Percentiles rank a stretch among this genome's conserved stretches.
phyloP scores from a whole-genome alignment of 768 basidiomycete species.

The Gloeostereum incarnatum region DNA sequence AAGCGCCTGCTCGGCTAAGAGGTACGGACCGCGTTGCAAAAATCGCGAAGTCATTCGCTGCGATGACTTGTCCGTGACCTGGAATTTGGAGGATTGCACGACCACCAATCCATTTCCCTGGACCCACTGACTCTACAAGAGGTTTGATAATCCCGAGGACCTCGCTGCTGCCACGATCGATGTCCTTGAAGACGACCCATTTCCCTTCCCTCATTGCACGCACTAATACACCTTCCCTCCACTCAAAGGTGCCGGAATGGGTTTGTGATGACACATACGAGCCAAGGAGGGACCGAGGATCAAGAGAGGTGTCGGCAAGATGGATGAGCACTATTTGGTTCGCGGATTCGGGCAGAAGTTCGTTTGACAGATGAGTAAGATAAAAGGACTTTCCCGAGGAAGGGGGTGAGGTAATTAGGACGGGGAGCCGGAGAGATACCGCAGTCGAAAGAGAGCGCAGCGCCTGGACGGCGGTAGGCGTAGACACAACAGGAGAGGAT shows the following conservation, averaged over 20 bases:
- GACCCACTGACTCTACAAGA: constrained; percentile 62
- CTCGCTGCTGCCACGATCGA: constrained; percentile 86
- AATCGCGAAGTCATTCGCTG: constrained; percentile 71
- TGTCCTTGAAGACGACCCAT: constrained; percentile 90
- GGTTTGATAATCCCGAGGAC: constrained; percentile 83
- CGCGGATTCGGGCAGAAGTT: constrained; percentile 46
- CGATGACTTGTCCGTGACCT: constrained; percentile 63
- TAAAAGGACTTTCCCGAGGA: constrained; percentile 85
- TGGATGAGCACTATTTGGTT: constrained; percentile 81
- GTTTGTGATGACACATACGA: constrained; percentile 85
- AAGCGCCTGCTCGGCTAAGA: constrained; percentile 34
- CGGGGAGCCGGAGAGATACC: constrained; percentile 62
- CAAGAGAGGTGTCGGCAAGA: constrained; percentile 91
- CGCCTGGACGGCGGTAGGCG: constrained; percentile 47
- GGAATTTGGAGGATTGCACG: constrained; percentile 65
- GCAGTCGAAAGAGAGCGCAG: constrained; percentile 57
- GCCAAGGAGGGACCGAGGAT: constrained; percentile 87
- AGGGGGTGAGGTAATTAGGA: constrained; percentile 75
- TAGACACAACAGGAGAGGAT: constrained; percentile 44
- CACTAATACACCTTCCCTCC: constrained; percentile 91
- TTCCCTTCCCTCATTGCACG: constrained; percentile 83
- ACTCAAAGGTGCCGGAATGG: constrained; percentile 84
- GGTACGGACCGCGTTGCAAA: constrained; percentile 80
- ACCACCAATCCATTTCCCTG: constrained; percentile 69
- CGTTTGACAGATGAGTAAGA: constrained; percentile 63